A percentile compares a stretch with the other conserved stretches of the same genome.
These are phyloP conservation scores for Stylonectria norvegica DNA, from an alignment of 2,329 filamentous ascomycete species.

Conservation along the genomic window DNA sequence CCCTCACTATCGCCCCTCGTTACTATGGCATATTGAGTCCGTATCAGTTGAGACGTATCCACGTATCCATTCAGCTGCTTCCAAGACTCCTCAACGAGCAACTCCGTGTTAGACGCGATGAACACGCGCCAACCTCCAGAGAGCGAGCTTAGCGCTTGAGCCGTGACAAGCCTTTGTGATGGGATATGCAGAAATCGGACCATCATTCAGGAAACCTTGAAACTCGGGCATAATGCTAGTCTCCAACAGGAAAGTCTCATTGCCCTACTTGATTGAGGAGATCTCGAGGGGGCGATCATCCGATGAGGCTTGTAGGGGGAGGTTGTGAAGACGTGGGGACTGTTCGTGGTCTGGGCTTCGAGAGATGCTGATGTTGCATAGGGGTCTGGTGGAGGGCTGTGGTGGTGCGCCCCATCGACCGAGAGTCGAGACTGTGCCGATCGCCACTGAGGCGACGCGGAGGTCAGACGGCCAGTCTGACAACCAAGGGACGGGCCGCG, in stretches of 20 bases:
- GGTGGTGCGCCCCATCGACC: neutral
- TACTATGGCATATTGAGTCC: no score
- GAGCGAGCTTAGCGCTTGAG: conserved; percentile 11
- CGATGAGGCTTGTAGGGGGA: conserved; percentile 8
- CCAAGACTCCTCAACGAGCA: no score
- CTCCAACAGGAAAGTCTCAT: conserved; percentile 20
- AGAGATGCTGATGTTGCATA: conserved; percentile 15
- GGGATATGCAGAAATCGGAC: conserved; percentile 25
- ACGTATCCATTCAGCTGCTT: no score
- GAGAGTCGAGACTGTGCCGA: conserved; percentile 6
- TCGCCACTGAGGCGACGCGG: neutral
- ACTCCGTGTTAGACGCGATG: no score
- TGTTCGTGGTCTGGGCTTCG: conserved; percentile 3
- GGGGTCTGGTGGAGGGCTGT: neutral
- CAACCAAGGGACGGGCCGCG: conserved; percentile 27
- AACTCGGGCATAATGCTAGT: conserved; percentile 18
- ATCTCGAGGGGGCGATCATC: conserved; percentile 25
- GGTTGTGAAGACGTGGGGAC: neutral
- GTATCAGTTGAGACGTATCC: no score
- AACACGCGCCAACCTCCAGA: conserved; percentile 6
- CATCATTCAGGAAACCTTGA: conserved; percentile 19
- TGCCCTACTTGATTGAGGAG: no score
- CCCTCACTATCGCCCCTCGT: no score
- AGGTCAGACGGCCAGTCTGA: conserved; percentile 17
- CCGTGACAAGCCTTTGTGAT: conserved; percentile 21